A percentile compares a stretch with the other conserved stretches of the same genome.
These are phyloP conservation scores for Elsinoe batatas DNA, from an alignment of 2,329 filamentous ascomycete genomes.

Conservation along the genomic window DNA sequence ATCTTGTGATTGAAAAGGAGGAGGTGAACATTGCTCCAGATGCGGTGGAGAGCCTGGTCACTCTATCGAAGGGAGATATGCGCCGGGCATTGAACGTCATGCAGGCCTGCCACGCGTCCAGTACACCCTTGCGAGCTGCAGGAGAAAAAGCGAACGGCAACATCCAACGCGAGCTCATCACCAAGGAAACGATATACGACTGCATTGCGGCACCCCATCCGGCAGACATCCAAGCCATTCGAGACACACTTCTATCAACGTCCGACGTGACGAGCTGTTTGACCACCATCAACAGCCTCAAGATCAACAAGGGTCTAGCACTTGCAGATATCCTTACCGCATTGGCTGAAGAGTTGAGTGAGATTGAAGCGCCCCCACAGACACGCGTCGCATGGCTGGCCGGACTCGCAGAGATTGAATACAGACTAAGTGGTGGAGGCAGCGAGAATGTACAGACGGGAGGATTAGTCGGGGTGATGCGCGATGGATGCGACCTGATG, in stretches of 20 bases:
- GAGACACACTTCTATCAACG: conserved; percentile 72
- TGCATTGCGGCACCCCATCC: conserved; percentile 95
- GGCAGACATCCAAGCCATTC: conserved; percentile 73
- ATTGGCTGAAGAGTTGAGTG: conserved; percentile 69
- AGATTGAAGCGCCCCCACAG: conserved; percentile 73
- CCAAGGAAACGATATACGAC: conserved; percentile 85
- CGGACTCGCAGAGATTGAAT: conserved; percentile 85
- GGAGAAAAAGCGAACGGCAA: conserved; percentile 45
- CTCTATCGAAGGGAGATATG: conserved; percentile 92
- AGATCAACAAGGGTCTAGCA: conserved; percentile 74
- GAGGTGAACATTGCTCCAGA: conserved; percentile 70
- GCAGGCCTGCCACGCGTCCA: conserved; percentile 92
- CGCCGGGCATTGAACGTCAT: conserved; percentile 86
- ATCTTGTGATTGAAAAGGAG: conserved; percentile 83
- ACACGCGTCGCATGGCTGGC: conserved; percentile 88
- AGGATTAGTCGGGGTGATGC: conserved; percentile 78
- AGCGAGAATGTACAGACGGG: conserved; percentile 86
- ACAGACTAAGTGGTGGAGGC: conserved; percentile 76
- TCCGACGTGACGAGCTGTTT: conserved; percentile 84
- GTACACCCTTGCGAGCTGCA: conserved; percentile 47
- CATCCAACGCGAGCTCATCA: conserved; percentile 74
- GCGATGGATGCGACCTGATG: conserved; percentile 74
- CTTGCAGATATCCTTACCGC: conserved; percentile 88
- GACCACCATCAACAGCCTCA: conserved; percentile 77
- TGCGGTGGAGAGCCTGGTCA: conserved; percentile 74